Base-by-base conservation (phyloP, 2,329 filamentous ascomycete genomes). In the Aspergillus alliaceus region DNA sequence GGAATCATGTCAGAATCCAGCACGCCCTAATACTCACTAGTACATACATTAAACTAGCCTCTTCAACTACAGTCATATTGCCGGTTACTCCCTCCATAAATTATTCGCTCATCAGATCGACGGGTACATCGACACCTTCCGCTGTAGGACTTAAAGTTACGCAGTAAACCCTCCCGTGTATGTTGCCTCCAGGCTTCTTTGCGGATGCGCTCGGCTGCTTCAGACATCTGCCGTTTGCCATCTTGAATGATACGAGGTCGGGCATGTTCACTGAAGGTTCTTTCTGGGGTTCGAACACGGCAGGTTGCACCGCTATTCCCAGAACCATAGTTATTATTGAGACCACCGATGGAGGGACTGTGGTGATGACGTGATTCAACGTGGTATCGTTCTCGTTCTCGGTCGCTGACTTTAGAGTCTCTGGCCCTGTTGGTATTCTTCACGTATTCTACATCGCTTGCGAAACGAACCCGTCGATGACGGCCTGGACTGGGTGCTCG, bases 231-330 rank as follows among this genome's bases (percentile, higher is more conserved):
- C 44, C 61, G 59, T n/a, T 60, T 58, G 6, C 66, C 67, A n/a
- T 66, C 66, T 46, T 68, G 65, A 40, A 69, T 66, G 18, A 69
- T 66, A n/a, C 51, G 56, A 51, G 67, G 64, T 29, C 55, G 59
- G 35, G 39, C 20, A 29, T 44, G 59, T 29, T 44, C 40, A 18
- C 40, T 18, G 20, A n/a, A 27, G n/a, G 14, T 5, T 12, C 24
- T 29, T 44, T 44, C 24, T 3, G 22, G 24, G n/a, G 24, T 27
- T 18, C 14, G 4, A 18, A 18, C 24, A 15, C 24, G 24, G 15
- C 12, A 44, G 14, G 40, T 29, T 6, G 40, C 14, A 9, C 40
- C 24, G 12, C 24, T 44, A 25, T 44, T 15, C 15, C 22, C 22
- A 7, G 40, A n/a, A 14, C 24, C 24, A 44, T 27, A 18, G 24